Percentiles rank a stretch among this genome's conserved stretches.
phyloP scores from a whole-genome alignment of 768 basidiomycete species.

The Lactifluus rugatus region DNA sequence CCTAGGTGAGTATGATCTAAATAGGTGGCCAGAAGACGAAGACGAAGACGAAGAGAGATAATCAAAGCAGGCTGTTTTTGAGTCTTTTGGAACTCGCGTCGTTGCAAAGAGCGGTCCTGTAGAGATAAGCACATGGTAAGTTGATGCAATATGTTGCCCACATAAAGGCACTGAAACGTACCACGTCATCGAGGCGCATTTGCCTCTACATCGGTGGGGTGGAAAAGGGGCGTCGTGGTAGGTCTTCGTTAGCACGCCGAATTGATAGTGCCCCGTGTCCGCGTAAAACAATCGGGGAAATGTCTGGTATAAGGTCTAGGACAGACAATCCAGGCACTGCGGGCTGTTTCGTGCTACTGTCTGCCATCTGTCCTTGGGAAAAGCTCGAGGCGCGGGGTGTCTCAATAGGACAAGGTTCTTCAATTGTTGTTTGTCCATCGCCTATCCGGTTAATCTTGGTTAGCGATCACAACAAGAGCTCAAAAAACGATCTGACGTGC shows the following conservation, averaged over 20 bases:
- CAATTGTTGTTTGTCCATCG: not conserved
- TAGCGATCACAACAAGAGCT: not conserved
- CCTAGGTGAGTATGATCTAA: not conserved
- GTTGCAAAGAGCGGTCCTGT: not conserved
- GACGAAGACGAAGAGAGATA: not conserved
- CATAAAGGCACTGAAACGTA: not conserved
- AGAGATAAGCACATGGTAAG: not conserved
- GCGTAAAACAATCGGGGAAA: not conserved
- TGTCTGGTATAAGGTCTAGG: constrained; percentile 1
- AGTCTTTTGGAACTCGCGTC: not conserved
- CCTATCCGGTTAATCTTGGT: not conserved
- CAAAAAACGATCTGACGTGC: not conserved
- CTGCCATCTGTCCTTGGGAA: not conserved
- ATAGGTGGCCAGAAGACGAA: not conserved
- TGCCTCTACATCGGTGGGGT: constrained; percentile 12
- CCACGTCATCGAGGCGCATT: not conserved
- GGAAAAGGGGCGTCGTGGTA: constrained; percentile 15
- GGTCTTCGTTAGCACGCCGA: not conserved
- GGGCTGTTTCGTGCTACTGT: not conserved
- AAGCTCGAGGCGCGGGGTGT: constrained; percentile 13
- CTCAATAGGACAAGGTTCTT: not conserved
- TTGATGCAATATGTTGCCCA: not conserved
- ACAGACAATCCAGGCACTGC: not conserved
- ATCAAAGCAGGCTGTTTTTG: not conserved
- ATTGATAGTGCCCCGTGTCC: not conserved